Evolutionary conservation across 345 rosid genomes (phyloP).

Genomic region (Erodium maritimum): DNA sequence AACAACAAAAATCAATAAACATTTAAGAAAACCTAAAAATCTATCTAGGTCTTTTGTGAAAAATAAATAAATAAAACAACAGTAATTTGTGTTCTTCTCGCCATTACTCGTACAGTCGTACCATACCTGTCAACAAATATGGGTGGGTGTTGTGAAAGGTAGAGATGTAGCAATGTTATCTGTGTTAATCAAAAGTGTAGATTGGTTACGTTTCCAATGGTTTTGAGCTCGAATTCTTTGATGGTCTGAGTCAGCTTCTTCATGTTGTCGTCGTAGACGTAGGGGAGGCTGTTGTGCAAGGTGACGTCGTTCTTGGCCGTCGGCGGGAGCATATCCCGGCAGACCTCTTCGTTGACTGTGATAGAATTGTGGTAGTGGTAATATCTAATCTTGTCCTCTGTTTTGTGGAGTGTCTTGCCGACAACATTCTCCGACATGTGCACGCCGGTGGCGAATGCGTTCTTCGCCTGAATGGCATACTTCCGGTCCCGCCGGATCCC

Average conservation of each 20-base stretch:
- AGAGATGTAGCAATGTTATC: no score
- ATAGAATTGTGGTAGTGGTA: conserved; percentile 76
- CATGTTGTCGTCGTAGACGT: conserved; percentile 59
- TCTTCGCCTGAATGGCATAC: conserved; percentile 80
- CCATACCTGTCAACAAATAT: no score
- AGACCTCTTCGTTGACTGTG: conserved; percentile 45
- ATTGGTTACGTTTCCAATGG: conserved; percentile 20
- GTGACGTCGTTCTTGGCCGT: conserved; percentile 43
- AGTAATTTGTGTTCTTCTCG: no score
- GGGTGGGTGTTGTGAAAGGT: no score
- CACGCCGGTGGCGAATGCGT: conserved; percentile 73
- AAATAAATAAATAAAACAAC: no score
- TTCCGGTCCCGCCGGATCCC: conserved; percentile 73
- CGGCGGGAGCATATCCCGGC: conserved; percentile 41
- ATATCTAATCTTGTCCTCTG: conserved; percentile 61
- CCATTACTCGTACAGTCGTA: no score
- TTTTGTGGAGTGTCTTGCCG: conserved; percentile 68
- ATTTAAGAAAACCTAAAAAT: no score
- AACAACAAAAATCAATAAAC: no score
- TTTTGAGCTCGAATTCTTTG: conserved; percentile 49
- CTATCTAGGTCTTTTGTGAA: no score
- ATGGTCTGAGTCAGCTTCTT: conserved; percentile 43
- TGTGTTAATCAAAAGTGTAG: background rate
- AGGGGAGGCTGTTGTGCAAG: conserved; percentile 47
- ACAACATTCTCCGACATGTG: conserved; percentile 87